Conservation (phyloP, 2,329 filamentous ascomycete genomes). For the Laburnicola sp. region DNA sequence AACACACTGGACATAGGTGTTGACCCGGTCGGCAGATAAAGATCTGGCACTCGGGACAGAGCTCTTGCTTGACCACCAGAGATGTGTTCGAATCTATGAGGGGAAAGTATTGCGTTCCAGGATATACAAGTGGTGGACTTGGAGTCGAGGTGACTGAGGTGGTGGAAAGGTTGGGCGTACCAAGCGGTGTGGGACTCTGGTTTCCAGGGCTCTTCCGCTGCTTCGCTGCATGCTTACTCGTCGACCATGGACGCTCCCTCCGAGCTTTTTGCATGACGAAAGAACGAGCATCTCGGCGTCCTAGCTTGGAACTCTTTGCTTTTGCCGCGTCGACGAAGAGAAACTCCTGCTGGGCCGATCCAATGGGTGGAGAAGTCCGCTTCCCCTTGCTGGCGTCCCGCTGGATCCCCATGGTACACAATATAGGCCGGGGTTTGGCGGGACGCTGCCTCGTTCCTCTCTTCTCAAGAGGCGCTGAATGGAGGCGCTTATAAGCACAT, state of each 20-base stretch:
- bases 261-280: constrained; percentile 47
- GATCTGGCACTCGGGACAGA: constrained; percentile 38
- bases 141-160: constrained; percentile 38
- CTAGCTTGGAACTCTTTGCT: constrained; percentile 44
- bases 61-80: constrained; percentile 22
- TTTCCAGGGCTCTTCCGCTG: constrained; percentile 32
- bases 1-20: constrained; percentile 34
- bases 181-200: constrained; percentile 33
- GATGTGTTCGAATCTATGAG: constrained; percentile 18
- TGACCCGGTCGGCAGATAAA: constrained; percentile 36
- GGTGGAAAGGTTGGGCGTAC: constrained; percentile 33
- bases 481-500: constrained; percentile 29
- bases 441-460: constrained; percentile 17
- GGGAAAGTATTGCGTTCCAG: constrained; percentile 25
- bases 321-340: constrained; percentile 45
- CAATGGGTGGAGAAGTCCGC: constrained; percentile 23
- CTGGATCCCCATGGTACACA: constrained; percentile 33
- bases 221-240: constrained; percentile 43
- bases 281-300: constrained; percentile 45
- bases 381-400: constrained; percentile 26
- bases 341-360: constrained; percentile 39
- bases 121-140: constrained; percentile 29
- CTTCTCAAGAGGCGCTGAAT: constrained; percentile 24
- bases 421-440: constrained; percentile 19
- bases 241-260: constrained; percentile 45